Conservation (phyloP, 2,329 filamentous ascomycete genomes). For the Chrysosporium queenslandicum region DNA sequence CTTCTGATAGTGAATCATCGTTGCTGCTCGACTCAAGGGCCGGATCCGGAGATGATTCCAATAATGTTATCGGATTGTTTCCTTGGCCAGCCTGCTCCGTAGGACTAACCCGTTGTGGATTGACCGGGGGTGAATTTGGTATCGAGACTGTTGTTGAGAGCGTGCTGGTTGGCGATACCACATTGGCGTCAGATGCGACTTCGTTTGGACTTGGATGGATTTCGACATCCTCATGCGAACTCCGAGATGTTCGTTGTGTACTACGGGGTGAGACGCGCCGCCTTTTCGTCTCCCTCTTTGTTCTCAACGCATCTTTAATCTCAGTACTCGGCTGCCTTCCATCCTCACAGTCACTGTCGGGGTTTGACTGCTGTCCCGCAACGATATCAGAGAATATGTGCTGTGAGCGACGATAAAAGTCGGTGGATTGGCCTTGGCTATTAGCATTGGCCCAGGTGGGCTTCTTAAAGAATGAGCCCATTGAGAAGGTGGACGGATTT, state of each 20-base stretch:
- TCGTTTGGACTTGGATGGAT: not conserved
- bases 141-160: too few species aligned
- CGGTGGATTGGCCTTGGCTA: slow-evolving; percentile 24
- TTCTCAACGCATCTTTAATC: slow-evolving; percentile 13
- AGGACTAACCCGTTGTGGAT: too few species aligned
- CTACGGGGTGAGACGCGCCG: slow-evolving; percentile 21
- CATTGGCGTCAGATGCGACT: too few species aligned
- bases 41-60: not conserved
- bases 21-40: slow-evolving; percentile 7
- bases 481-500: not conserved
- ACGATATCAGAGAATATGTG: slow-evolving; percentile 40
- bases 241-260: not conserved
- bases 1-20: slow-evolving; percentile 28
- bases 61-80: too few species aligned
- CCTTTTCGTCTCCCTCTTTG: slow-evolving; percentile 16
- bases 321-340: slow-evolving; percentile 13
- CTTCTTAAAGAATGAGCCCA: slow-evolving; percentile 45
- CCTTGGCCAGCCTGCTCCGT: too few species aligned
- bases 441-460: slow-evolving; percentile 41
- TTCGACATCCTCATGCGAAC: not conserved
- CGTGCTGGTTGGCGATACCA: too few species aligned
- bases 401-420: slow-evolving; percentile 43
- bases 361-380: slow-evolving; percentile 23
- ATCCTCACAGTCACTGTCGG: slow-evolving; percentile 6
- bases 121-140: too few species aligned